A percentile compares a stretch with the other conserved stretches of the same genome.
These are phyloP conservation scores for Auricularia sp. DNA, from an alignment of 768 basidiomycete species.

Conservation along the genomic window DNA sequence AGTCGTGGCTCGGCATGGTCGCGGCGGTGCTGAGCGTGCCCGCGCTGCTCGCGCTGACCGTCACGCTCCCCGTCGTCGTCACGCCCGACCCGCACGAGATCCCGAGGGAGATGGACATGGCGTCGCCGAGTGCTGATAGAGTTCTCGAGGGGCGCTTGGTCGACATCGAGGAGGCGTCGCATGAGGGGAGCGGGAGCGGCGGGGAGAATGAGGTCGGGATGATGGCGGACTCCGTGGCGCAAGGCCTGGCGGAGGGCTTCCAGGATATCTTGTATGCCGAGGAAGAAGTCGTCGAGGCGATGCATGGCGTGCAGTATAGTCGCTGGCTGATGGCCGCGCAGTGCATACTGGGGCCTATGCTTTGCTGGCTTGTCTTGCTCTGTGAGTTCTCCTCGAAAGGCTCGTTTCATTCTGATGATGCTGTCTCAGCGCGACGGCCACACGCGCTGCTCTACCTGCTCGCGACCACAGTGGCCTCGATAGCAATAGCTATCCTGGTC, in stretches of 20 bases:
- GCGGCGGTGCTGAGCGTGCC: conserved; percentile 78
- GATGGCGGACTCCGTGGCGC: background rate
- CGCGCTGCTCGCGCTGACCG: conserved; percentile 72
- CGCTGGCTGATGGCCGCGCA: conserved; percentile 83
- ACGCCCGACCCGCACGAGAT: conserved; percentile 47
- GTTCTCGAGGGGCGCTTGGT: conserved; percentile 38
- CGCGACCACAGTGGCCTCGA: conserved; percentile 45
- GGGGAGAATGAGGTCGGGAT: background rate
- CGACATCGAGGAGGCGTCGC: conserved; percentile 55
- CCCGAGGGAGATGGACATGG: conserved; percentile 8
- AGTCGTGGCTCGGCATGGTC: conserved; percentile 60
- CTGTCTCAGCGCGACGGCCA: conserved; percentile 32
- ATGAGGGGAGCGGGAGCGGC: conserved; percentile 5
- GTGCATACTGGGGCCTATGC: conserved; percentile 72
- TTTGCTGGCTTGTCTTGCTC: conserved; percentile 67
- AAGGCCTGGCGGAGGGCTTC: conserved; percentile 33
- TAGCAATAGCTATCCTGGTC: conserved; percentile 44
- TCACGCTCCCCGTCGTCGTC: conserved; percentile 87
- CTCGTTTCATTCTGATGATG: background rate
- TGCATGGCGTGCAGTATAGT: conserved; percentile 56
- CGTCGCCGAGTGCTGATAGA: background rate
- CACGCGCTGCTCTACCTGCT: conserved; percentile 44
- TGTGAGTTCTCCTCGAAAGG: conserved; percentile 37
- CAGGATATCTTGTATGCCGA: conserved; percentile 64
- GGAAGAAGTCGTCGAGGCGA: conserved; percentile 59